phyloP scores from a whole-genome alignment of 2,329 filamentous ascomycete species.

The Exophiala dermatitidis region DNA sequence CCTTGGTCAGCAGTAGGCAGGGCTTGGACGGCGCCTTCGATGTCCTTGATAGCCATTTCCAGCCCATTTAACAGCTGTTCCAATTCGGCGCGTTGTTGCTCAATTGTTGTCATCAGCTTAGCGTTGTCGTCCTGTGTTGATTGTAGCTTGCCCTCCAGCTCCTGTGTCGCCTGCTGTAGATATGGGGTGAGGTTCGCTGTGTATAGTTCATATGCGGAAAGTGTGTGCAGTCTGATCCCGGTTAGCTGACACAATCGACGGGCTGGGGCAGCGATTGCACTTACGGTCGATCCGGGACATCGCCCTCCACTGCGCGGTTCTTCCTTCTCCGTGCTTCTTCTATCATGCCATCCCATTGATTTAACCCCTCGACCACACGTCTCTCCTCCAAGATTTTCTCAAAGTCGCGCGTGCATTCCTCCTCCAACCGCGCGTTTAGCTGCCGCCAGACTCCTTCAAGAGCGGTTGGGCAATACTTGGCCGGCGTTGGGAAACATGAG shows the following conservation, averaged over 20 bases:
- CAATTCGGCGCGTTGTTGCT: constrained; percentile 51
- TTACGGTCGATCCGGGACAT: constrained; percentile 20
- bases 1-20: constrained; percentile 32
- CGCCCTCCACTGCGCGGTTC: constrained; percentile 31
- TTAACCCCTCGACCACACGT: constrained; percentile 51
- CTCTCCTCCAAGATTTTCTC: constrained; percentile 53
- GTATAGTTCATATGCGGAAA: constrained; percentile 51
- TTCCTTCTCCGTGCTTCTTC: constrained; percentile 51
- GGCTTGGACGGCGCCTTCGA: constrained; percentile 46
- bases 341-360: constrained; percentile 54
- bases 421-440: constrained; percentile 52
- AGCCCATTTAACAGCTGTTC: constrained; percentile 48
- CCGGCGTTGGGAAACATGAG: constrained; percentile 57
- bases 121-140: constrained; percentile 47
- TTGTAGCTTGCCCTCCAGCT: constrained; percentile 45
- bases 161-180: constrained; percentile 44
- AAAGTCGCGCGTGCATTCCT: constrained; percentile 52
- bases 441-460: constrained; percentile 53
- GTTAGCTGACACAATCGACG: constrained; percentile 4
- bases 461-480: constrained; percentile 49
- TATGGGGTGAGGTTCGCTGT: constrained; percentile 54
- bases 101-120: constrained; percentile 46
- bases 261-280: not conserved
- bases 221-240: constrained; percentile 45
- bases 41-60: constrained; percentile 50